Evolutionary conservation across 768 basidiomycete genomes (phyloP).

Genomic region (Lentinus tigrinus): DNA sequence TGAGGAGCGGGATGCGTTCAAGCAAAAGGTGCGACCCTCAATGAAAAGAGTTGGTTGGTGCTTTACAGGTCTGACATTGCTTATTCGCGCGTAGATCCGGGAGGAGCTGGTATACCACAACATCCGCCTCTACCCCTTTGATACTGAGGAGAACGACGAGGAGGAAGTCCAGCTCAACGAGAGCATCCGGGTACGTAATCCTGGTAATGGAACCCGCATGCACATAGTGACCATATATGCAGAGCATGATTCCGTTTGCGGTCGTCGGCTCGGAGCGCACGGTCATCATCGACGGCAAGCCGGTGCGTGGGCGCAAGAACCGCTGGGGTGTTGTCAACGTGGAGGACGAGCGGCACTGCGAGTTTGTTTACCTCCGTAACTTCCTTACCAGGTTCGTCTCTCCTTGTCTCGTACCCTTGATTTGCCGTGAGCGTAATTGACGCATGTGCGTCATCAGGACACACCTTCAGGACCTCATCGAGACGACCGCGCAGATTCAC

Average conservation of each 20-base stretch:
- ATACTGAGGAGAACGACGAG: constrained; percentile 92
- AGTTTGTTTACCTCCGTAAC: constrained; percentile 96
- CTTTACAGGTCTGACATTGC: constrained; percentile 7
- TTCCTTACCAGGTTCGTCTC: constrained; percentile 80
- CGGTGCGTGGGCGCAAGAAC: constrained; percentile 94
- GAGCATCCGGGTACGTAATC: constrained; percentile 73
- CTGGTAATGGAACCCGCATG: background rate
- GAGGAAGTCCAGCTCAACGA: constrained; percentile 92
- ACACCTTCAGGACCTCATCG: constrained; percentile 96
- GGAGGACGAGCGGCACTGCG: constrained; percentile 95
- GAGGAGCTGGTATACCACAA: constrained; percentile 89
- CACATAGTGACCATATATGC: constrained; percentile 1
- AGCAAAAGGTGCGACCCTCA: constrained; percentile 65
- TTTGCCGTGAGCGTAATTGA: background rate
- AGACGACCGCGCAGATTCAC: constrained; percentile 98
- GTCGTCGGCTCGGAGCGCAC: constrained; percentile 96
- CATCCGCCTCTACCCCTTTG: constrained; percentile 95
- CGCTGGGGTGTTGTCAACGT: constrained; percentile 99
- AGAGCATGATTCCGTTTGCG: constrained; percentile 96
- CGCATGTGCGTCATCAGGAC: constrained; percentile 52
- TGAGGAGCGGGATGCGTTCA: constrained; percentile 92
- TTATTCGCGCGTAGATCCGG: constrained; percentile 62
- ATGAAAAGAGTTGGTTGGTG: background rate
- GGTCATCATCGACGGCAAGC: constrained; percentile 93
- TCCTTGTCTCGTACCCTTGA: background rate